Conservation (phyloP, 805 yeast species). For the Ogataea chonburiensis region DNA sequence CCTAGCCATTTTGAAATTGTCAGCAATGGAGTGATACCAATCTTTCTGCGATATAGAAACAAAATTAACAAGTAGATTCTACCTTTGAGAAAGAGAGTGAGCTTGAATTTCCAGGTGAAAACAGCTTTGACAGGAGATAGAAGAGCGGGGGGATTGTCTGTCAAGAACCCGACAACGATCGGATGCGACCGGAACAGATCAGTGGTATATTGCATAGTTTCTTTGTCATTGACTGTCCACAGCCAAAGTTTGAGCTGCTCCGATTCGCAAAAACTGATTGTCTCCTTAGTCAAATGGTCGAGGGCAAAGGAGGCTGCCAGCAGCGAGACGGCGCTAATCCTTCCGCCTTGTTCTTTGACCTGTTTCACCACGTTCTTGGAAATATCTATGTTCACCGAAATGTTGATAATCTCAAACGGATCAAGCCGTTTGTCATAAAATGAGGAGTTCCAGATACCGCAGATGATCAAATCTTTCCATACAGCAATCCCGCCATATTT, state of each 20-base stretch:
- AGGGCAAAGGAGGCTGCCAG: slow-evolving; percentile 25
- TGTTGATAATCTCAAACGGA: slow-evolving; percentile 30
- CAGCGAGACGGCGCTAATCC: slow-evolving; percentile 25
- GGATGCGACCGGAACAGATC: slow-evolving; percentile 21
- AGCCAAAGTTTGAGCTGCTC: slow-evolving; percentile 33
- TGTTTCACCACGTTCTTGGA: slow-evolving; percentile 25
- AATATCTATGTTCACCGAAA: slow-evolving; percentile 28
- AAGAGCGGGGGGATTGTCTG: slow-evolving; percentile 21
- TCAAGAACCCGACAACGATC: slow-evolving; percentile 19
- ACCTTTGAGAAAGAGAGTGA: slow-evolving; percentile 17
- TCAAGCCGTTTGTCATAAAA: slow-evolving; percentile 31
- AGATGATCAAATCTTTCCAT: slow-evolving; percentile 36
- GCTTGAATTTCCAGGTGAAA: slow-evolving; percentile 8
- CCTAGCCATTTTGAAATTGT: slow-evolving; percentile 3
- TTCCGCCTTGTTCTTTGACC: slow-evolving; percentile 22
- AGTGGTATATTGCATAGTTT: slow-evolving; percentile 23
- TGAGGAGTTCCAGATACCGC: slow-evolving; percentile 38
- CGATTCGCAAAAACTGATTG: slow-evolving; percentile 18
- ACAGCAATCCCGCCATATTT: slow-evolving; percentile 24
- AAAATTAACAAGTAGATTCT: slow-evolving; percentile 19
- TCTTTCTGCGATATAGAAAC: slow-evolving; percentile 22
- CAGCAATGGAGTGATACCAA: slow-evolving; percentile 3
- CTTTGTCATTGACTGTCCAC: slow-evolving; percentile 36
- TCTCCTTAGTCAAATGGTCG: slow-evolving; percentile 16
- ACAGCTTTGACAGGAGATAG: slow-evolving; percentile 1